These are phyloP conservation scores for Blepharisma undulans DNA, from an alignment of 169 alveolate species.

Conservation along the genomic window DNA sequence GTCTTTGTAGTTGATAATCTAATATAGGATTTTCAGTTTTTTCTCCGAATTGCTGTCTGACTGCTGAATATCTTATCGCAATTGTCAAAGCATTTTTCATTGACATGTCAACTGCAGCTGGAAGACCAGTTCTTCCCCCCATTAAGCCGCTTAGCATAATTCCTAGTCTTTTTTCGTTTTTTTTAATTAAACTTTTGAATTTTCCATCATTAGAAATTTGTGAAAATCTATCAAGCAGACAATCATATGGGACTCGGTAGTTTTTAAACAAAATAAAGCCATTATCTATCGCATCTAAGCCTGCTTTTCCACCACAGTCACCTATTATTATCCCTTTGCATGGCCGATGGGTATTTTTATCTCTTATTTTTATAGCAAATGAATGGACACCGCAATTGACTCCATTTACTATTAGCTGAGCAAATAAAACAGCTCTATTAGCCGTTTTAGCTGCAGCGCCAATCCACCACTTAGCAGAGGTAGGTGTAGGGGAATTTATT, in stretches of 20 bases:
- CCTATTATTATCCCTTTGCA: conserved; percentile 68
- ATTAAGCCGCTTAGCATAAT: conserved; percentile 60
- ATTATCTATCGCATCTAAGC: conserved; percentile 63
- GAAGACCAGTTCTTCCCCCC: background rate
- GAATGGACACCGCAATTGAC: conserved; percentile 70
- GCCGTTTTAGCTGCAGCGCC: conserved; percentile 72
- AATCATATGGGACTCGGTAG: conserved; percentile 59
- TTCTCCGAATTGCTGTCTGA: conserved; percentile 62
- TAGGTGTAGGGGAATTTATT: conserved; percentile 67
- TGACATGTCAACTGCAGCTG: background rate
- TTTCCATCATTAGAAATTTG: conserved; percentile 64
- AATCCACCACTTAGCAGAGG: conserved; percentile 76
- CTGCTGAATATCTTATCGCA: conserved; percentile 64
- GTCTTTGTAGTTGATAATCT: conserved; percentile 45
- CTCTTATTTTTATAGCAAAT: conserved; percentile 62
- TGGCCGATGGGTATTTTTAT: conserved; percentile 62
- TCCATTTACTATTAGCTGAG: conserved; percentile 56
- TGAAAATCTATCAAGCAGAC: conserved; percentile 56
- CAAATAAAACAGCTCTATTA: conserved; percentile 65
- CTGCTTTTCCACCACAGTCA: conserved; percentile 73
- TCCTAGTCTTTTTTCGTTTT: conserved; percentile 67
- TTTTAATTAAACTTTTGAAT: conserved; percentile 52
- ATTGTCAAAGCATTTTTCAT: conserved; percentile 52
- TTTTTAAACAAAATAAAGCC: conserved; percentile 67
- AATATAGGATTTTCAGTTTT: conserved; percentile 53